Conservation (phyloP, 2,329 filamentous ascomycete species). For the Teratosphaeria destructans region DNA sequence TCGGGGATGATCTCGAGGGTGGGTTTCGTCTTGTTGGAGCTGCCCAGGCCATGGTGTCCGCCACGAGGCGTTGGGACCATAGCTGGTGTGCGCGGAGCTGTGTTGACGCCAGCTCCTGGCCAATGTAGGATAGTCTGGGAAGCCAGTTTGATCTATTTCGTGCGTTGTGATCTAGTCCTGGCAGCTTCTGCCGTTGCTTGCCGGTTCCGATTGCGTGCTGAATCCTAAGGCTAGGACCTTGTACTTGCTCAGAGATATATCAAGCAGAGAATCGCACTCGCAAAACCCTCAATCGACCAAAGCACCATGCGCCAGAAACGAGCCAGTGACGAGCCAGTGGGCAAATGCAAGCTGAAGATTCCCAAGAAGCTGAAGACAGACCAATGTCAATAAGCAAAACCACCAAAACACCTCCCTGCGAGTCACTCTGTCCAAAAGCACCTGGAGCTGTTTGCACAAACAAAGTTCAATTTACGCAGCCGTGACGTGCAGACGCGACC, state of each 20-base stretch:
- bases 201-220: neutral
- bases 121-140: conserved; percentile 1
- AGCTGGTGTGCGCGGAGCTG: conserved; percentile 8
- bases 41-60: conserved; percentile 3
- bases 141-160: neutral
- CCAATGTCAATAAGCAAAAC: no score
- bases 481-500: neutral
- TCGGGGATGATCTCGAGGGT: conserved; percentile 37
- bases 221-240: neutral
- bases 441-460: neutral
- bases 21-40: conserved; percentile 12
- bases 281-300: neutral
- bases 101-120: conserved; percentile 6
- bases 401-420: neutral
- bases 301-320: neutral
- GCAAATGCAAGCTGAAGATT: neutral
- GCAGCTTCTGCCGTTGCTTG: neutral
- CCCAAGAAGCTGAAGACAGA: neutral
- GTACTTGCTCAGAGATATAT: neutral
- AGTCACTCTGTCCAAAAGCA: neutral
- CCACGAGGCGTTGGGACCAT: conserved; percentile 21
- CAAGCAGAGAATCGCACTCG: neutral
- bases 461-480: neutral
- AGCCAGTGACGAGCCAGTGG: neutral
- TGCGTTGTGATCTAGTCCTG: neutral